Base-by-base conservation (phyloP, 495 filamentous ascomycete species). In the Viridothelium virens region DNA sequence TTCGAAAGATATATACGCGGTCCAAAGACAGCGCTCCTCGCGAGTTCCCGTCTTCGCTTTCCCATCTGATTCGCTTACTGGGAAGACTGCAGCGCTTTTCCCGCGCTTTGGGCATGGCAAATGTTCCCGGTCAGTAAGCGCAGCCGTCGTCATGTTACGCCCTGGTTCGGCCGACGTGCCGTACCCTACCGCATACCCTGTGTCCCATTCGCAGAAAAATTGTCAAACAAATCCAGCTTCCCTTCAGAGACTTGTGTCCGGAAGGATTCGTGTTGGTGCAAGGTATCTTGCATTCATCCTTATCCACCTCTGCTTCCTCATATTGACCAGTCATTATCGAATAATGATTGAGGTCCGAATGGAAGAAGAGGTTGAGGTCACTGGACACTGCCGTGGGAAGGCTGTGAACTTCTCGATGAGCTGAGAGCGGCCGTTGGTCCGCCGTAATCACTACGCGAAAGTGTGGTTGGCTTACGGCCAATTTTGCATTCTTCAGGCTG, bases 191-290 rank as follows among this genome's bases (percentile, higher is more conserved):
- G n/a, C 48, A 25, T 25, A 25, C 25, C 25, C 25, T 25, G 25
- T 25, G 25, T 25, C 48, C 9, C 48, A 5, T 59, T 59, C 18
- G 53, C 53, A 34, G 11, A 33, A 6, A 9, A 25, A 18, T 36
- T 14, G 10, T 59, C 53, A 36, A 53, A 53, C 31, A 7, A 34
- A 59, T 59, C 53, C 25, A 59, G 53, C 53, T 59, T 59, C 53
- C 53, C n/a, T 59, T 59, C 33, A 5, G 53, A 59, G 53, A 36
- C 3, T 10, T 34, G 11, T 36, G 14, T 18, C 53, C 53, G 53
- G 48, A 59, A 59, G 53, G 53, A 59, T 59, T 59, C 53, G 53
- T 59, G 53, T 59, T 59, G 53, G 53, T 34, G 31, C 53, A 59
- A 34, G 53, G 53, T 59, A 59, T 59, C 53, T 36, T 36, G 53